Evolutionary conservation across 495 filamentous ascomycete genomes (phyloP).

Genomic region (Lasiosphaeriaceae sp.): DNA sequence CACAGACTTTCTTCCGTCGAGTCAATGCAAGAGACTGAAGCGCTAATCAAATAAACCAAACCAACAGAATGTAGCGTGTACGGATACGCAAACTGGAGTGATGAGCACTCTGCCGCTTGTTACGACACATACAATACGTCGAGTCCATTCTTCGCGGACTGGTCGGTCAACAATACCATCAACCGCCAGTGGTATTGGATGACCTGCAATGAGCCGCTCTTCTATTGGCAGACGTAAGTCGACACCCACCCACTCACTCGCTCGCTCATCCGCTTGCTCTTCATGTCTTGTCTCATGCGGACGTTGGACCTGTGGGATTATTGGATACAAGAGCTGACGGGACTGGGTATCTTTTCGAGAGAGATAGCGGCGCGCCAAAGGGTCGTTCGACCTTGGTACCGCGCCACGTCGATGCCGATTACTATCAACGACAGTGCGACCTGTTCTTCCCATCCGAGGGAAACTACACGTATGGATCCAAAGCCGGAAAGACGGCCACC

Average conservation of each 20-base stretch:
- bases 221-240: constrained; percentile 56
- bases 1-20: background rate
- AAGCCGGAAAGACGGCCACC: constrained; percentile 44
- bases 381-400: constrained; percentile 46
- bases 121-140: constrained; percentile 54
- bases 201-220: constrained; percentile 61
- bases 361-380: constrained; percentile 43
- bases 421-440: constrained; percentile 57
- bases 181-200: constrained; percentile 62
- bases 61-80: no score
- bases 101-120: constrained; percentile 45
- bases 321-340: no score
- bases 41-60: background rate
- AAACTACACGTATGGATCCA: constrained; percentile 47
- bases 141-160: constrained; percentile 52
- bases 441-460: constrained; percentile 55
- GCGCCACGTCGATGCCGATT: constrained; percentile 48
- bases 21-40: background rate
- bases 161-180: constrained; percentile 41
- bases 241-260: no score
- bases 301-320: no score
- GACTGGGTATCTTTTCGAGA: no score
- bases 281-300: no score
- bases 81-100: no score
- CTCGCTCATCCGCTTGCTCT: no score